Percentiles rank a stretch among this genome's conserved stretches.
These are phyloP conservation scores for Pinus albicaulis DNA, from an alignment of 75 land plant species.

Conservation along the genomic window DNA sequence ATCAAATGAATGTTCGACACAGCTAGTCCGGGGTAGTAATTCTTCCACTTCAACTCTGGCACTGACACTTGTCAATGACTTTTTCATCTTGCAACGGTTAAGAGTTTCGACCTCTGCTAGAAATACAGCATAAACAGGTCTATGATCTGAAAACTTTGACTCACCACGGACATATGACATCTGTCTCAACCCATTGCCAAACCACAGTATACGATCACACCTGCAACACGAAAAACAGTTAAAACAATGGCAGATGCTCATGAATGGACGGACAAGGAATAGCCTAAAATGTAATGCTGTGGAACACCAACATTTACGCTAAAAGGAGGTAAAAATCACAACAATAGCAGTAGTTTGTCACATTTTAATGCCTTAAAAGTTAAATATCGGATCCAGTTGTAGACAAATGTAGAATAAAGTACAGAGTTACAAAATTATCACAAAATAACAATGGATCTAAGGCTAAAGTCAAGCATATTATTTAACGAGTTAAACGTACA, in stretches of 20 bases:
- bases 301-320: not conserved
- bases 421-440: not conserved
- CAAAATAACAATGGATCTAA: not conserved
- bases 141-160: constrained; percentile 83
- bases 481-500: too few species aligned
- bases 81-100: constrained; percentile 44
- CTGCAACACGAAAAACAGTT: constrained; percentile 26
- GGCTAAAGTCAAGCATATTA: too few species aligned
- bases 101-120: constrained; percentile 74
- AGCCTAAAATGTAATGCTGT: not conserved
- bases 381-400: not conserved
- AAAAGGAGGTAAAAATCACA: not conserved
- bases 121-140: constrained; percentile 85
- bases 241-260: not conserved
- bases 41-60: constrained; percentile 70
- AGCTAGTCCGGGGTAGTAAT: constrained; percentile 32
- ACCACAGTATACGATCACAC: constrained; percentile 97
- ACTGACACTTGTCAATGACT: constrained; percentile 44
- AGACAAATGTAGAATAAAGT: not conserved
- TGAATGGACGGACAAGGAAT: not conserved
- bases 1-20: not conserved
- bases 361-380: too few species aligned
- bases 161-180: constrained; percentile 80
- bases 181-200: constrained; percentile 81
- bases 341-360: not conserved